Base-by-base conservation (phyloP, 2,329 filamentous ascomycete species). In the Orbilia oligospora region DNA sequence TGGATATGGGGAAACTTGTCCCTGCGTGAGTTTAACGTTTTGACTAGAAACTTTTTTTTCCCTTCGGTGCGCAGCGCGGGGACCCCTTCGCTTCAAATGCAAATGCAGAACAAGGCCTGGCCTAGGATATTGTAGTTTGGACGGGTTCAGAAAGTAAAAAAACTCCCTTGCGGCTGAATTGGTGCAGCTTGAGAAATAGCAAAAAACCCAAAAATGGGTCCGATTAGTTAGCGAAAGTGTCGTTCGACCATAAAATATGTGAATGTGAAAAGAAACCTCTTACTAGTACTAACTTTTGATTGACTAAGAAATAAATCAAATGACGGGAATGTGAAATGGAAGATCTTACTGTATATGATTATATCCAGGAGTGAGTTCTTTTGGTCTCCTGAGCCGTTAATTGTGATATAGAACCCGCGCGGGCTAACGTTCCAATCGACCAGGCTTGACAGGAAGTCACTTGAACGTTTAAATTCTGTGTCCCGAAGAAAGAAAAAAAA, bases 111-210 rank as follows among this genome's bases (percentile, higher is more conserved):
- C 18, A 48, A 10, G 46, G 55, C 27, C 12, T n/a, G n/a, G n/a
- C n/a, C 56, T 44, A 24, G 56, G 20, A 22, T 38, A n/a, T 27
- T 61, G 36, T 58, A 44, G 20, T 44, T 55, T 44, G 56, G 14
- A 44, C 56, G 56, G 36, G 36, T 27, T 27, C 56, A 61, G 56
- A 27, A 44, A 18, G 10, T 14, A 24, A 48, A 70, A 48, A 70
- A 71, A 49, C 38, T 33, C 49, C 48, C 48, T 55, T 76, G 72
- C 66, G 72, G 72, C 72, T 76, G 72, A 76, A 66, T 49, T 20
- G 44, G 4, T 20, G 3, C 27, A 30, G 27, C 48, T 51, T 51
- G 48, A 51, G 20, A 24, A 44, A 18, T 2, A n/a, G 16, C 24
- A n/a, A 12, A 16, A 61, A 61, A 64, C 46, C 58, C 22, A 55